Evolutionary conservation across 495 filamentous ascomycete species (phyloP), one percentile per base, ranked within the genome.

Genomic region (Penicillium mononematosum): DNA sequence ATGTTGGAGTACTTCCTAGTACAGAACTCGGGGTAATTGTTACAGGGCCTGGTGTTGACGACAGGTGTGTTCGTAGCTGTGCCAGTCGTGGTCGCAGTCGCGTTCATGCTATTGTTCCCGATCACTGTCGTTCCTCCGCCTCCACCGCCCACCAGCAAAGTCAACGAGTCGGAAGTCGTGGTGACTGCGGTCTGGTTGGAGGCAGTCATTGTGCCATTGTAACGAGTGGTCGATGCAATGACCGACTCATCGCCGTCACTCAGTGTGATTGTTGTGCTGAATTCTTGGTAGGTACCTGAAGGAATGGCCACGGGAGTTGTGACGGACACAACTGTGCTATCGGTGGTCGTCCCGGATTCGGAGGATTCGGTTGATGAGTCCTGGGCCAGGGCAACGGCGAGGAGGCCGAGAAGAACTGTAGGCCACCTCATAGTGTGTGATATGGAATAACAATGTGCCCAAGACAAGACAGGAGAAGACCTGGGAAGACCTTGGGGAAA

Each of bases 11-110:
- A 98, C 54, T 83, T 84, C 45, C 91, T 81, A 8, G 66, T 69
- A 73, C 93, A 98, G 64, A 96, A 85, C 66, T 95, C 90, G n/a
- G 84, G 73, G 62, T 93, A 89, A 68, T 83, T 81, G 70, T 98
- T 98, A 79, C 93, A 98, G 4, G 91, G 85, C 54, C 81, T 83
- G 1, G 85, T 89, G 63, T 90, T 90, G n/a, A 81, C 81, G 2
- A 81, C 81, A 0, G 81, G 73, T 17, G 70, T 64, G 0, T 82
- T 73, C 8, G 74, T 62, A 3, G 79, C 46, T 0, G 78, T 68
- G 6, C 69, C 63, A 2, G 72, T 55, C 19, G 69, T 73, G 1
- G 60, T 45, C 1, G 75, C 80, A 6, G 71, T 67, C 66, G 73
- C 78, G 45, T 66, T 64, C 66, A 66, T 69, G 11, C 78, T 84